Evolutionary conservation across 176 grass and related monocot genomes (phyloP).

Genomic region (Eleusine coracana): DNA sequence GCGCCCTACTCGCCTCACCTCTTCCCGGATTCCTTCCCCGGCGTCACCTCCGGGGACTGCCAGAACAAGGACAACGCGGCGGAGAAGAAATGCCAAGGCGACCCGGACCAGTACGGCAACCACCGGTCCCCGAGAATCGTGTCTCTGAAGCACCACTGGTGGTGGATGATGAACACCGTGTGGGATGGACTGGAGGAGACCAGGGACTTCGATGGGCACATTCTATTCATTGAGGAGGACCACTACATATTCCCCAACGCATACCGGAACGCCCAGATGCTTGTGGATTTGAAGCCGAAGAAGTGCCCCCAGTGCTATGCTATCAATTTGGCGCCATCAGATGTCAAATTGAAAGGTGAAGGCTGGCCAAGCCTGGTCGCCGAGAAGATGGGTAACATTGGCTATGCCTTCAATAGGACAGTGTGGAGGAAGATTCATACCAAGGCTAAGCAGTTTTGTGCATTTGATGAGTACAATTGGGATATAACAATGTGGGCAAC

Average conservation of each 20-base stretch:
- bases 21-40: conserved; percentile 72
- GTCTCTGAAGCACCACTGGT: conserved; percentile 97
- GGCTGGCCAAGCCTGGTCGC: conserved; percentile 75
- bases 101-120: conserved; percentile 86
- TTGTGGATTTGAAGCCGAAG: conserved; percentile 68
- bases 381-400: conserved; percentile 94
- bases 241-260: conserved; percentile 95
- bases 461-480: conserved; percentile 97
- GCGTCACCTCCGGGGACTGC: conserved; percentile 72
- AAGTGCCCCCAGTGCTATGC: conserved; percentile 90
- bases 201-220: conserved; percentile 60
- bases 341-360: conserved; percentile 85
- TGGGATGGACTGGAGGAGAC: conserved; percentile 94
- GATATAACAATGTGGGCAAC: conserved; percentile 98
- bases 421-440: conserved; percentile 96
- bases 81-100: conserved; percentile 67
- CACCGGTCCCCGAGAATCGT: conserved; percentile 85
- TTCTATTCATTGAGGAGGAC: conserved; percentile 97
- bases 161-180: conserved; percentile 99
- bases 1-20: conserved; percentile 91
- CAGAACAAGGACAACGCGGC: conserved; percentile 62
- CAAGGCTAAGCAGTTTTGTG: conserved; percentile 89
- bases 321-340: conserved; percentile 71
- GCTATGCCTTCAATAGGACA: conserved; percentile 93
- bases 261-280: conserved; percentile 72